Percentiles rank a stretch among this genome's conserved stretches.
These are phyloP conservation scores for Rutstroemia sp. DNA, from an alignment of 2,329 filamentous ascomycete species.

Conservation along the genomic window DNA sequence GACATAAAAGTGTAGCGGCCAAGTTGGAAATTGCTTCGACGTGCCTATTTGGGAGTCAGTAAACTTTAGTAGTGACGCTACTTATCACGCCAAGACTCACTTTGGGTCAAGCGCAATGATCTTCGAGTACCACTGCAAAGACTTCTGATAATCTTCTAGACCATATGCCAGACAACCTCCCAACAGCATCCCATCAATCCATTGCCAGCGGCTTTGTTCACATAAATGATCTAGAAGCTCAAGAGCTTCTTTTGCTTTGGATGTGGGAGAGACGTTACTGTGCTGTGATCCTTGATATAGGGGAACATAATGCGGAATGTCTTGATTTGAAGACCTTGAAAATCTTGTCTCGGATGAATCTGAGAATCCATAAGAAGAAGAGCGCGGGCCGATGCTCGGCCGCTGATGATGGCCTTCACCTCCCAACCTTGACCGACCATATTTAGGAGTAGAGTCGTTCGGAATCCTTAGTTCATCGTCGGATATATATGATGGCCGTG, in stretches of 20 bases:
- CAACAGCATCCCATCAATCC: constrained; percentile 88
- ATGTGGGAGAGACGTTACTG: constrained; percentile 14
- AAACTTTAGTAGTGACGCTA: neutral
- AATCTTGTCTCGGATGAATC: constrained; percentile 11
- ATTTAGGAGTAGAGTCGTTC: neutral
- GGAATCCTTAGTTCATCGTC: no score
- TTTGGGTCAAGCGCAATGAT: constrained; percentile 48
- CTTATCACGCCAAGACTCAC: constrained; percentile 33
- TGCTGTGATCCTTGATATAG: constrained; percentile 18
- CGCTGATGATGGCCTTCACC: neutral
- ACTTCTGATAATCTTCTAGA: constrained; percentile 73
- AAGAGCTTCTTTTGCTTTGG: constrained; percentile 55
- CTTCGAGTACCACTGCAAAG: constrained; percentile 66
- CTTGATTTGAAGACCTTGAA: constrained; percentile 15
- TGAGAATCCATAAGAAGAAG: constrained; percentile 4
- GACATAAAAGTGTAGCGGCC: constrained; percentile 78
- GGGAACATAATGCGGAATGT: constrained; percentile 24
- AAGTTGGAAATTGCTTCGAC: constrained; percentile 92
- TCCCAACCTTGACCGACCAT: constrained; percentile 1
- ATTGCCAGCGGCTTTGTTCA: constrained; percentile 74
- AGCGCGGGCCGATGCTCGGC: neutral
- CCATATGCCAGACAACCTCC: constrained; percentile 90
- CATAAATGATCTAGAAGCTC: constrained; percentile 68
- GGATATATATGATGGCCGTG: constrained; percentile 9
- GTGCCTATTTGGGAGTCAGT: constrained; percentile 38